These are phyloP conservation scores for Gossypium australe DNA, from an alignment of 345 rosid genomes.

Conservation along the genomic window DNA sequence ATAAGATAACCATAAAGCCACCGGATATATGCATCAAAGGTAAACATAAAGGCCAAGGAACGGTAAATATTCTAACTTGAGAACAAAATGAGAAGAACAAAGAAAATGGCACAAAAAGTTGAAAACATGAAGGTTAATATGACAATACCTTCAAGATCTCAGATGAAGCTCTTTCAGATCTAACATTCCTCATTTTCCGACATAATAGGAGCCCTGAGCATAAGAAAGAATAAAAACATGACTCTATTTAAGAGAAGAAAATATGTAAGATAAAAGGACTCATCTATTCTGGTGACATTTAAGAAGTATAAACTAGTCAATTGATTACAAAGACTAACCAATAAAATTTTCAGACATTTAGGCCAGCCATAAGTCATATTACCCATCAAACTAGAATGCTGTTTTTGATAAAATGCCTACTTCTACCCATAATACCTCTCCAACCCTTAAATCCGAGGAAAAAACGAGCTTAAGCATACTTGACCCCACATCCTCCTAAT, in stretches of 20 bases:
- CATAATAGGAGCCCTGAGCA: slow-evolving; percentile 46
- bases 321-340: neutral
- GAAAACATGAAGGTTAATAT: neutral
- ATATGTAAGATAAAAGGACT: neutral
- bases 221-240: neutral
- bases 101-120: neutral
- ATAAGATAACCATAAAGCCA: neutral
- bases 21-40: neutral
- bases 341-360: neutral
- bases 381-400: neutral
- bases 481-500: too few relatives aligned
- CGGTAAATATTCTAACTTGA: neutral
- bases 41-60: neutral
- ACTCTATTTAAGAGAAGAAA: neutral
- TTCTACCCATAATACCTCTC: too few relatives aligned
- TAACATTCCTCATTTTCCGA: slow-evolving; percentile 54
- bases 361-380: neutral
- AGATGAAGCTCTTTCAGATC: slow-evolving; percentile 57
- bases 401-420: too few relatives aligned
- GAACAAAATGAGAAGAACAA: neutral
- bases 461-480: too few relatives aligned
- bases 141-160: slow-evolving; percentile 57
- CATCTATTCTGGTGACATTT: neutral
- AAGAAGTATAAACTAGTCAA: neutral
- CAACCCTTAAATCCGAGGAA: too few relatives aligned